Percentiles rank a stretch among this genome's conserved stretches.
Conservation (phyloP, 345 rosid genomes). For the Arabidopsis arenosa region DNA sequence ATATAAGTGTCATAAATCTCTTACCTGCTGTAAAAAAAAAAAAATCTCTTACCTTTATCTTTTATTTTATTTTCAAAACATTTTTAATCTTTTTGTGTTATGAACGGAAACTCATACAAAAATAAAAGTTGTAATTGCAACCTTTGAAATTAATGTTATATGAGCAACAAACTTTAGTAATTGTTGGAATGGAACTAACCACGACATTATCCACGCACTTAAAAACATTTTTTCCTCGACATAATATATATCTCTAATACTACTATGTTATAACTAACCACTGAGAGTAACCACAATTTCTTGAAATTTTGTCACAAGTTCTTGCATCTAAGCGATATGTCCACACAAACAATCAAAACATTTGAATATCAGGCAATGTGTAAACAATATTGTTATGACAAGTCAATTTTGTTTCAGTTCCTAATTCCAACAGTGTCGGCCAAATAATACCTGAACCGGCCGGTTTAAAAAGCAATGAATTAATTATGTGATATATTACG, state of each 20-base stretch:
- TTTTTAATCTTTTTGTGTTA: not conserved
- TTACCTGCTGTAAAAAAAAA: no score
- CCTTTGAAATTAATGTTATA: no score
- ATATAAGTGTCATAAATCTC: not conserved
- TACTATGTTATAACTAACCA: not conserved
- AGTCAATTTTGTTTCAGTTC: not conserved
- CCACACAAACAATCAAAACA: not conserved
- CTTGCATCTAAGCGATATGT: not conserved
- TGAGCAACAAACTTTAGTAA: not conserved
- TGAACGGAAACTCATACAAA: not conserved
- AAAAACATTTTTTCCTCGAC: no score
- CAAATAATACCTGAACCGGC: slow-evolving; percentile 30
- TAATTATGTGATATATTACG: slow-evolving; percentile 25
- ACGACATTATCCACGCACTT: not conserved
- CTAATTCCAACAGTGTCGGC: slow-evolving; percentile 32
- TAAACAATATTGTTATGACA: slow-evolving; percentile 7
- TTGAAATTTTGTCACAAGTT: not conserved
- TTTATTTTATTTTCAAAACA: no score
- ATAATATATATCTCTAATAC: not conserved
- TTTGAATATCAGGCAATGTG: not conserved
- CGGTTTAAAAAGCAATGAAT: slow-evolving; percentile 13
- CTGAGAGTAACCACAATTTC: not conserved
- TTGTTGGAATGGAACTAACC: not conserved
- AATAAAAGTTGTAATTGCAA: not conserved
- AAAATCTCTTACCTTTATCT: no score